phyloP scores from a whole-genome alignment of 1,284 basidiomycete genomes.

The Cutaneotrichosporon cavernicola region DNA sequence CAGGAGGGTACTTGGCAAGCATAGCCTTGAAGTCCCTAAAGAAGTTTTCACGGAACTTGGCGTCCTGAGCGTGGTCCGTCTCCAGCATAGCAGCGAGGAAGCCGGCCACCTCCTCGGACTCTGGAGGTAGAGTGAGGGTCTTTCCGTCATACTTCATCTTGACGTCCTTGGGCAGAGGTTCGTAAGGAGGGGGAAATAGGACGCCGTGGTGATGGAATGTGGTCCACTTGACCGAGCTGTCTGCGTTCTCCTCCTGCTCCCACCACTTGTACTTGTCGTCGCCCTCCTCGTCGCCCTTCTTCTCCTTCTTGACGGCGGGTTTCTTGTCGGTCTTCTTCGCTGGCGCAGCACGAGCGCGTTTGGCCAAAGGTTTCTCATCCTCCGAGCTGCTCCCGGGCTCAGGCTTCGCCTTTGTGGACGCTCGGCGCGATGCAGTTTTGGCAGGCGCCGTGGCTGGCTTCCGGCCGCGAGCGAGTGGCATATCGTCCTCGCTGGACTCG shows the following conservation, averaged over 20 bases:
- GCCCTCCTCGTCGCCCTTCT: slow-evolving; percentile 39
- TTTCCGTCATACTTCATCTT: slow-evolving; percentile 96
- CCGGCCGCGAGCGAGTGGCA: slow-evolving; percentile 22
- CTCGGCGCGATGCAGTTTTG: slow-evolving; percentile 21
- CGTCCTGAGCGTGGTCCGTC: slow-evolving; percentile 87
- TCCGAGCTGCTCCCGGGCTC: slow-evolving; percentile 57
- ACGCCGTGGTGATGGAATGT: slow-evolving; percentile 93
- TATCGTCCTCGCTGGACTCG: slow-evolving; percentile 24
- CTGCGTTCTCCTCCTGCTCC: slow-evolving; percentile 55
- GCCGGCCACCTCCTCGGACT: slow-evolving; percentile 93
- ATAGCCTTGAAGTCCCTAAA: slow-evolving; percentile 85
- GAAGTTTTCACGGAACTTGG: slow-evolving; percentile 91
- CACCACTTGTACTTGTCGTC: slow-evolving; percentile 65
- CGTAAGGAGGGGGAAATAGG: slow-evolving; percentile 92
- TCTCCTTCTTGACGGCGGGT: slow-evolving; percentile 57
- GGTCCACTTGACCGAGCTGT: slow-evolving; percentile 78
- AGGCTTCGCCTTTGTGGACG: slow-evolving; percentile 52
- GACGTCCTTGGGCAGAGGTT: slow-evolving; percentile 75
- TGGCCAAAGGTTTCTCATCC: slow-evolving; percentile 50
- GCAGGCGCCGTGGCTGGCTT: slow-evolving; percentile 14
- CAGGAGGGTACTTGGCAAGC: slow-evolving; percentile 81
- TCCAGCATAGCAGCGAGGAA: slow-evolving; percentile 94
- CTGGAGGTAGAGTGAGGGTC: slow-evolving; percentile 72
- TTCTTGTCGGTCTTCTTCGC: slow-evolving; percentile 57
- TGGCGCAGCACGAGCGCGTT: slow-evolving; percentile 52